These are phyloP conservation scores for Pelagophyceae sp. DNA, from an alignment of 352 stramenopile species.

Conservation along the genomic window DNA sequence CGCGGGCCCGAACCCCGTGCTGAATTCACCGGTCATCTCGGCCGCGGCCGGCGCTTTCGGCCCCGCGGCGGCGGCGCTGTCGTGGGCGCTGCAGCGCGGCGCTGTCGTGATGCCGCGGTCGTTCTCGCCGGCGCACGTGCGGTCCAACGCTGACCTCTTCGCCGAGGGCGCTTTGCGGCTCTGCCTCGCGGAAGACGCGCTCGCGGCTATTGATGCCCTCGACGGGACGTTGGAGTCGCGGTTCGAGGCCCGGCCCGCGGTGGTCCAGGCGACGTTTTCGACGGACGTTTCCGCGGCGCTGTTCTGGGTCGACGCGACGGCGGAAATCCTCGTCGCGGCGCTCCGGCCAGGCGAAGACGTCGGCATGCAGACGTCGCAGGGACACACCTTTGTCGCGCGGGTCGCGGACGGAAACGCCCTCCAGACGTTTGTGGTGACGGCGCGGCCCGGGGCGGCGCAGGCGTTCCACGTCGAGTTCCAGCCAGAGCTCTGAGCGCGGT, in stretches of 20 bases:
- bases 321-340: conserved; percentile 31
- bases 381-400: conserved; percentile 38
- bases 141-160: conserved; percentile 31
- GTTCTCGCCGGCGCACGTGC: conserved; percentile 39
- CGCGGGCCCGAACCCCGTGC: conserved; percentile 38
- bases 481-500: too few relatives aligned
- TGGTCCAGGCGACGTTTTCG: conserved; percentile 32
- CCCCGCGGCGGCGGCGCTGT: conserved; percentile 22
- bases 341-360: conserved; percentile 27
- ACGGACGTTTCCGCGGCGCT: conserved; percentile 30
- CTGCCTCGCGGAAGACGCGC: conserved; percentile 34
- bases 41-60: too few relatives aligned
- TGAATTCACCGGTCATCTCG: conserved; percentile 33
- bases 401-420: too few relatives aligned
- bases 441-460: too few relatives aligned
- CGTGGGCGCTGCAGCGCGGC: conserved; percentile 43
- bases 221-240: conserved; percentile 36
- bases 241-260: conserved; percentile 28
- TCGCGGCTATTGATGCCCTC: conserved; percentile 39
- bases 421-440: too few relatives aligned
- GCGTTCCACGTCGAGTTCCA: too few relatives aligned
- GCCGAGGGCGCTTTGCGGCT: conserved; percentile 41
- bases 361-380: conserved; percentile 35
- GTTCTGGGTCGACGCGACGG: conserved; percentile 38
- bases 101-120: conserved; percentile 42